Conservation (phyloP, 768 basidiomycete species). For the Gloeostereum incarnatum region DNA sequence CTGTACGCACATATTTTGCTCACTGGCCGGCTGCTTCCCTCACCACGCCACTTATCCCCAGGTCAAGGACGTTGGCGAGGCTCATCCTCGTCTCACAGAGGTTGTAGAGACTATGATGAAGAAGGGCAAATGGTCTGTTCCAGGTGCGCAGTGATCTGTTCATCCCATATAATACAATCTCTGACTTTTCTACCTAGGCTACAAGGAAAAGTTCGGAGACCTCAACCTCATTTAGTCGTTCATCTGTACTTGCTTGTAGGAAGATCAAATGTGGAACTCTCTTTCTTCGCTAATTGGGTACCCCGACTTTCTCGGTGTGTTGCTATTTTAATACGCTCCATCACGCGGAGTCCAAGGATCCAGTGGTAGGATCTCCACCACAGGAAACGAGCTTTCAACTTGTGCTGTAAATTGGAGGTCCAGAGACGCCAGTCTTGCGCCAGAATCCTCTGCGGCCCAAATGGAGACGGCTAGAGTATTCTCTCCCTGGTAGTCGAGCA, state of each 20-base stretch:
- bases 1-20: slow-evolving; percentile 42
- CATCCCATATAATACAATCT: not conserved
- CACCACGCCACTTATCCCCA: slow-evolving; percentile 17
- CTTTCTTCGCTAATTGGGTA: no score
- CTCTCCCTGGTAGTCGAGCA: slow-evolving; percentile 34
- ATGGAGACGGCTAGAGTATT: slow-evolving; percentile 41
- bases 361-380: slow-evolving; percentile 23
- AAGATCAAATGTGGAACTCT: no score
- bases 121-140: slow-evolving; percentile 98
- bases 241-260: no score
- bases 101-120: slow-evolving; percentile 91
- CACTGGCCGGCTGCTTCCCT: not conserved
- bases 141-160: slow-evolving; percentile 45
- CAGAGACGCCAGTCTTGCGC: slow-evolving; percentile 31
- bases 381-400: slow-evolving; percentile 25
- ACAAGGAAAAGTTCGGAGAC: slow-evolving; percentile 96
- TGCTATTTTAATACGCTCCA: slow-evolving; percentile 25
- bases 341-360: slow-evolving; percentile 21
- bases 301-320: no score
- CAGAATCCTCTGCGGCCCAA: slow-evolving; percentile 31
- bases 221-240: slow-evolving; percentile 86
- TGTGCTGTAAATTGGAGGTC: slow-evolving; percentile 25
- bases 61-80: slow-evolving; percentile 85
- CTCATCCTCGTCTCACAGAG: slow-evolving; percentile 87
- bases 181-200: slow-evolving; percentile 39